Evolutionary conservation across 2,329 filamentous ascomycete genomes (phyloP).

Genomic region (Colletotrichum musae): DNA sequence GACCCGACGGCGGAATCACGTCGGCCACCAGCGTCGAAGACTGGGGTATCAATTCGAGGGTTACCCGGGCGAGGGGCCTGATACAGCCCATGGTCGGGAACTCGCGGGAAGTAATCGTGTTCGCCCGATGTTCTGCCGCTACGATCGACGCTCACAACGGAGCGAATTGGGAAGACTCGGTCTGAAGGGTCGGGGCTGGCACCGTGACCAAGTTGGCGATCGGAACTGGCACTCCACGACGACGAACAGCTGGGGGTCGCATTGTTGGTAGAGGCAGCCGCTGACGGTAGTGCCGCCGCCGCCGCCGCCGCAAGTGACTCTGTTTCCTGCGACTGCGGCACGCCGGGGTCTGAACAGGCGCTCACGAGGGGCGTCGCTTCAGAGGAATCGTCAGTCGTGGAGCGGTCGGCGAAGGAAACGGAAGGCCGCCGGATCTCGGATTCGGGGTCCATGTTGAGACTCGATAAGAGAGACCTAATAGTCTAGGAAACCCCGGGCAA

Average conservation of each 20-base stretch:
- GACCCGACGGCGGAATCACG: slow-evolving; percentile 30
- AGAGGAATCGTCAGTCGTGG: slow-evolving; percentile 22
- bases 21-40: slow-evolving; percentile 42
- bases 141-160: slow-evolving; percentile 81
- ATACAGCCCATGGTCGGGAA: slow-evolving; percentile 51
- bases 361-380: slow-evolving; percentile 34
- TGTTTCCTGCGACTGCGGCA: slow-evolving; percentile 5
- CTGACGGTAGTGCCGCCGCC: not conserved
- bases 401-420: slow-evolving; percentile 22
- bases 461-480: slow-evolving; percentile 28
- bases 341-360: slow-evolving; percentile 9
- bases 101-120: slow-evolving; percentile 54
- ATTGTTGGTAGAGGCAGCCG: slow-evolving; percentile 40
- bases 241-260: slow-evolving; percentile 50
- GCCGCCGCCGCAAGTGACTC: not conserved
- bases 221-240: slow-evolving; percentile 59
- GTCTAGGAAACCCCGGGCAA: slow-evolving; percentile 10
- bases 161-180: slow-evolving; percentile 85
- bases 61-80: slow-evolving; percentile 48
- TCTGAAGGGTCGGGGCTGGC: slow-evolving; percentile 60
- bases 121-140: slow-evolving; percentile 56
- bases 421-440: slow-evolving; percentile 30
- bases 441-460: slow-evolving; percentile 24
- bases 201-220: slow-evolving; percentile 54
- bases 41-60: slow-evolving; percentile 48